Evolutionary conservation across 2,329 filamentous ascomycete species (phyloP).

Genomic region (Fusarium albidum): DNA sequence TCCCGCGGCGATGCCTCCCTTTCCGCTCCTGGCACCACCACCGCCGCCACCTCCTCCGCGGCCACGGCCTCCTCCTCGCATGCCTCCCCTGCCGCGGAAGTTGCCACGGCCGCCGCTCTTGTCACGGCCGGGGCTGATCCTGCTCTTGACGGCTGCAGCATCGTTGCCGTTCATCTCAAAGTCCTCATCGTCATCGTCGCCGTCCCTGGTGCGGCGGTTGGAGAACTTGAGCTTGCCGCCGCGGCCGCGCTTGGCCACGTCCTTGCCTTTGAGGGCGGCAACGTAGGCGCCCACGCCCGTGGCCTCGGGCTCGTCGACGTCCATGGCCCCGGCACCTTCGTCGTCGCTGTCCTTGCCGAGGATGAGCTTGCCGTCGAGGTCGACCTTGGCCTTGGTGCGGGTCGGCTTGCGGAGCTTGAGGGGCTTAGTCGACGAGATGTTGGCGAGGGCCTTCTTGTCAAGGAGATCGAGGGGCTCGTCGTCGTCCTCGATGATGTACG

Average conservation of each 20-base stretch:
- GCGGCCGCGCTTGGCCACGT: conserved; percentile 70
- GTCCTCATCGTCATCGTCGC: conserved; percentile 55
- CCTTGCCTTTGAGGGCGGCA: conserved; percentile 72
- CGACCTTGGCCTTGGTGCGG: conserved; percentile 70
- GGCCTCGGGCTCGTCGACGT: conserved; percentile 66
- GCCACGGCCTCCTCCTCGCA: conserved; percentile 44
- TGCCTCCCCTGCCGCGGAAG: conserved; percentile 42
- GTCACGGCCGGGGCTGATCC: conserved; percentile 51
- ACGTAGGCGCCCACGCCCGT: conserved; percentile 74
- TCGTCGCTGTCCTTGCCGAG: conserved; percentile 67
- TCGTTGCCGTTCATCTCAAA: conserved; percentile 64
- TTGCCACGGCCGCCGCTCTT: conserved; percentile 45
- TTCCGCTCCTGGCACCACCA: conserved; percentile 53
- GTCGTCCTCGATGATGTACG: conserved; percentile 93
- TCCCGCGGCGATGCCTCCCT: conserved; percentile 55
- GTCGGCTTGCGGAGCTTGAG: conserved; percentile 66
- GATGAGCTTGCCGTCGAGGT: conserved; percentile 83
- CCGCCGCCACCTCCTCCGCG: conserved; percentile 49
- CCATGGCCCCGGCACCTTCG: conserved; percentile 63
- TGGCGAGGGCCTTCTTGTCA: conserved; percentile 86
- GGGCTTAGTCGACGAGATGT: conserved; percentile 92
- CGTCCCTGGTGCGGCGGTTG: conserved; percentile 62
- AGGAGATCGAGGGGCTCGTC: conserved; percentile 95
- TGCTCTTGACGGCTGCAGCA: conserved; percentile 61
- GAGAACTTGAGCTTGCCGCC: conserved; percentile 77